Evolutionary conservation across 2,329 filamentous ascomycete genomes (phyloP), one percentile per base, ranked within the genome.

Genomic region (Stenocarpella maydis): DNA sequence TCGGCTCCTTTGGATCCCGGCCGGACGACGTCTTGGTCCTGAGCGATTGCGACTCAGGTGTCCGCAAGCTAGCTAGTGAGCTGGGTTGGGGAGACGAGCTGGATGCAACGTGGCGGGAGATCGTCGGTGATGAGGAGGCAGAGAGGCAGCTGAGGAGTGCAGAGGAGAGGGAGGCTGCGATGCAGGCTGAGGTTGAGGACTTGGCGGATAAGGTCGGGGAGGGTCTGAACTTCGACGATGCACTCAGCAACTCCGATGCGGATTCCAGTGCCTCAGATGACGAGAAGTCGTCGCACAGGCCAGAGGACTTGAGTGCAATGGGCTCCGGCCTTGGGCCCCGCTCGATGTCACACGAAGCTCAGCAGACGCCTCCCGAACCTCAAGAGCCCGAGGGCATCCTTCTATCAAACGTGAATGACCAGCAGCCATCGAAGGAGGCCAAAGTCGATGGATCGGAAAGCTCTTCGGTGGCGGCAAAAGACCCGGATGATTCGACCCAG

Each of bases 41-140:
- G 2, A 94, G 92, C 1, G 90, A 94, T 74, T 98, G 95, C 78
- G 95, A 99, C 78, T 84, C 84, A 0, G 94, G 94, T 0, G 91
- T 98, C 1, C 86, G 92, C 66, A 90, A 88, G 77, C 84, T 99
- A 43, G 95, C 95, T 1, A 85, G 91, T 72, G 90, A 90, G 34
- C 85, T 97, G 52, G 95, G 94, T 0, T 99, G 96, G 96, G 80
- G 87, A 10, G 89, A 93, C 2, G 95, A 98, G 76, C 83, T 99
- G 19, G 93, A 98, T 77, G 79, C 77, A 3, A 75, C 93, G 65
- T 98, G 94, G 94, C 84, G 88, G 26, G 80, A 82, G 54, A 86
- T 91, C 0, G 91, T 92, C 9, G 88, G 92, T 4, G 82, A 90
- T 28, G 82, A 87, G 71, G 84, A 89, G 74, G 86, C 86, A 26